Conservation (phyloP, 495 filamentous ascomycete genomes). For the Beverwykella pulmonaria region DNA sequence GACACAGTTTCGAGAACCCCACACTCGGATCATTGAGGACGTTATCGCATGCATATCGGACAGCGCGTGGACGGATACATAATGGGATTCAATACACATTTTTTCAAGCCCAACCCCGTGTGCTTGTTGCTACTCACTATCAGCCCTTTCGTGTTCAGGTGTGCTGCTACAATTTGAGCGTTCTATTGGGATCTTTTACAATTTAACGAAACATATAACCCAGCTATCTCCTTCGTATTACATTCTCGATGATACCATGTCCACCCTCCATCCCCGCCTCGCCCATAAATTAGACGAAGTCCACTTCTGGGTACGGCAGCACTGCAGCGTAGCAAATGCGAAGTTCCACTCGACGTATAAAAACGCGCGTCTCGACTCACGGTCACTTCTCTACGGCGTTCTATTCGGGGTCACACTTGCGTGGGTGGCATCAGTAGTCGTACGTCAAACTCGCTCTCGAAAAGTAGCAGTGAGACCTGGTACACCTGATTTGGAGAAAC, state of each 20-base stretch:
- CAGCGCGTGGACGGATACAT: neutral
- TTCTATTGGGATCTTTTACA: no score
- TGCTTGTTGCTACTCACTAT: neutral
- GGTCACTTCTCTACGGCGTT: conserved; percentile 26
- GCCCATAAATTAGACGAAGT: conserved; percentile 26
- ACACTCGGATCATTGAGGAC: conserved; percentile 6
- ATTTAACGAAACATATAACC: no score
- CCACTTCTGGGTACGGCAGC: conserved; percentile 34
- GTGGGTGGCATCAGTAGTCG: conserved; percentile 12
- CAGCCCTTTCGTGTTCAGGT: no score
- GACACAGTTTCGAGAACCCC: conserved; percentile 11
- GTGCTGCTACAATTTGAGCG: no score
- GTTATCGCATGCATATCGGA: conserved; percentile 21
- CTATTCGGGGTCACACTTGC: conserved; percentile 17
- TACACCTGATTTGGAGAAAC: conserved; percentile 45
- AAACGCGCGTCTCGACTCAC: conserved; percentile 9
- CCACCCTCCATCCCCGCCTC: neutral
- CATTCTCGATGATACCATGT: neutral
- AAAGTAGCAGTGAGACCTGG: conserved; percentile 10
- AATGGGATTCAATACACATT: neutral
- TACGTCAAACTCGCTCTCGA: neutral
- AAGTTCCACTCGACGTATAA: neutral
- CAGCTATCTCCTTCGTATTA: no score
- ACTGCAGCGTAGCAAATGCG: conserved; percentile 17
- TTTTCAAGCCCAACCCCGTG: neutral